Base-by-base conservation (phyloP, 1,139 yeast species). In the Yamadazyma sp. region DNA sequence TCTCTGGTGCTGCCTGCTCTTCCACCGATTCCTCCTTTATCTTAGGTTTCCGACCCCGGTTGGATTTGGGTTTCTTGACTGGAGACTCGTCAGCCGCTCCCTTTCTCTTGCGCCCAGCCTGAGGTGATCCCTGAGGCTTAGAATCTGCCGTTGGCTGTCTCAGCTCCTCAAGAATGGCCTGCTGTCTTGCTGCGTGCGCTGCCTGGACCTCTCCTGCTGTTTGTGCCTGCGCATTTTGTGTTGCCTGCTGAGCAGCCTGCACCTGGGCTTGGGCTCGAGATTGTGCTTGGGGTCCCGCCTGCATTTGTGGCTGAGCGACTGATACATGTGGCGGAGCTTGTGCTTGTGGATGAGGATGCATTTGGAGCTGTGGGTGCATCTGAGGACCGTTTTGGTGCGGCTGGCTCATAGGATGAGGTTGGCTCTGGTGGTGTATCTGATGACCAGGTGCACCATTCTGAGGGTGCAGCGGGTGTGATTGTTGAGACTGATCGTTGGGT, bases 321-420 rank as follows among this genome's bases (percentile, higher is more conserved):
- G 16, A n/a, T n/a, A n/a, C n/a, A n/a, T 25, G 11, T 12, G 12
- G 11, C 27, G 8, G 27, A 25, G 27, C 12, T 11, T 25, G 27
- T 12, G 11, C 11, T 14, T 29, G 32, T 16, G 32, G 22, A 12
- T 16, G 32, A 8, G 32, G 16, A 42, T 73, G 73, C 0, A 72
- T 64, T 37, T 67, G 58, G 1, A 58, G 22, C 22, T 5, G 22
- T 6, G 22, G 55, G 3, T 54, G 58, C 3, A 47, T 31, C 1
- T 50, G 47, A 16, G 39, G 32, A n/a, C 14, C 12, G 5, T 14
- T 15, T 29, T 24, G 43, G 10, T 27, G 53, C 34, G 38, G 55
- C 37, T 37, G 53, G 40, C 26, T 35, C 31, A 17, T 16, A 5
- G 31, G 12, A 3, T 29, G 31, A 15, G 30, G 30, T 4, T 14